Conservation (phyloP, 495 filamentous ascomycete genomes). For the Podospora conica region DNA sequence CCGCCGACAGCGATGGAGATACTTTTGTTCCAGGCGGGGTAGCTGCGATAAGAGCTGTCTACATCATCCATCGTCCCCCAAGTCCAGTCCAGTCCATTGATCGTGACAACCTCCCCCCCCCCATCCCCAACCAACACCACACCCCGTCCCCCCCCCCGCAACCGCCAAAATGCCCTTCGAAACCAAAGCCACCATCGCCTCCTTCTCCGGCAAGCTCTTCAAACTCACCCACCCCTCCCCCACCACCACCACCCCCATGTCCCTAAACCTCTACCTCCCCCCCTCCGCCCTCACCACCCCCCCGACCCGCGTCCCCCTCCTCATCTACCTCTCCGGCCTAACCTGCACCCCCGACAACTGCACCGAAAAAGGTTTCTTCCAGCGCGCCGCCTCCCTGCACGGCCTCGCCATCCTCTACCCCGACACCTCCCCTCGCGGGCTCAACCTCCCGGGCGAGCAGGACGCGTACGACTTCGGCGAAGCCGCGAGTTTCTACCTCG, state of each 20-base stretch:
- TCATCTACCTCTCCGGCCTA: conserved; percentile 92
- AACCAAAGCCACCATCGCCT: conserved; percentile 82
- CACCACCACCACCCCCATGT: conserved; percentile 62
- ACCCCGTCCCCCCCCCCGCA: neutral
- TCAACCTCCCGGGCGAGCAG: conserved; percentile 72
- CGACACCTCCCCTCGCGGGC: conserved; percentile 85
- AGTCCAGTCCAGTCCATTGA: too few species aligned
- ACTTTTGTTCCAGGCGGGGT: conserved; percentile 3
- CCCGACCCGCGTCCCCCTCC: conserved; percentile 62
- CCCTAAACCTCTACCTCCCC: conserved; percentile 66
- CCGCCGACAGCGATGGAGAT: neutral
- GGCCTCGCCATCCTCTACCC: conserved; percentile 88
- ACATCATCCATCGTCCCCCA: neutral
- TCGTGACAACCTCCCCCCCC: neutral
- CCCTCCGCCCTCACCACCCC: conserved; percentile 41
- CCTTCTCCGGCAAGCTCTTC: conserved; percentile 90
- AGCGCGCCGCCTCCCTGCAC: conserved; percentile 65
- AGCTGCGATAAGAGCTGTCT: neutral
- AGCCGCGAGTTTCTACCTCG: conserved; percentile 90
- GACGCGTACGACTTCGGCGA: conserved; percentile 85
- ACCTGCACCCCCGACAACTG: conserved; percentile 96
- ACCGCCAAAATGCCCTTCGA: conserved; percentile 62
- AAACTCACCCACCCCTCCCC: conserved; percentile 82
- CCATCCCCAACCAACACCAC: neutral
- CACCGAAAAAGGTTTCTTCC: conserved; percentile 94